A percentile compares a stretch with the other conserved stretches of the same genome.
These are phyloP conservation scores for Neonectria punicea DNA, from an alignment of 2,329 filamentous ascomycete genomes.

Conservation along the genomic window DNA sequence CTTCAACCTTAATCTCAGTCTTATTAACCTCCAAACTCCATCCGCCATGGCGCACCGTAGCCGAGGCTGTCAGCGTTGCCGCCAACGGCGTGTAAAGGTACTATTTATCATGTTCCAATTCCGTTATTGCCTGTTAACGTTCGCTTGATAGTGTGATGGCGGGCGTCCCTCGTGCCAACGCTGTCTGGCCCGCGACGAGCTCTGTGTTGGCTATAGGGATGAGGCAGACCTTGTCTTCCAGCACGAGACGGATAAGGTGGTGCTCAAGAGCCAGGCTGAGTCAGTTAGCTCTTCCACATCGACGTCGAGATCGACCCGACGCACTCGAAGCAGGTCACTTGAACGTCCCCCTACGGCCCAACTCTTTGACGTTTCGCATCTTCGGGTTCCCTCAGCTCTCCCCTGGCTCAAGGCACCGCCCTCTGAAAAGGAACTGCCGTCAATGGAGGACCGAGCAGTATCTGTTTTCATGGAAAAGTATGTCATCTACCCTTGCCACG, in stretches of 20 bases:
- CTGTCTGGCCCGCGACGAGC: slow-evolving; percentile 54
- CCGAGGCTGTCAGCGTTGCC: background rate
- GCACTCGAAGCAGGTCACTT: slow-evolving; percentile 29
- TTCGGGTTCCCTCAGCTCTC: slow-evolving; percentile 17
- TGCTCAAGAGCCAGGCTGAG: slow-evolving; percentile 36
- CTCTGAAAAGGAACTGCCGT: background rate
- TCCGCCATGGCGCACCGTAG: background rate
- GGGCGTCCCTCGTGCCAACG: slow-evolving; percentile 44
- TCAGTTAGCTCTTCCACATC: slow-evolving; percentile 25
- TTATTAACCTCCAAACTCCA: background rate
- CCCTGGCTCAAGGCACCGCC: slow-evolving; percentile 40
- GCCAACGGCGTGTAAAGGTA: background rate
- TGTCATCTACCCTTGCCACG: slow-evolving; percentile 50
- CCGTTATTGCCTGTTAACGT: background rate
- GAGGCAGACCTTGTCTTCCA: slow-evolving; percentile 53
- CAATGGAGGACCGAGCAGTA: slow-evolving; percentile 44
- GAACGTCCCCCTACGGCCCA: slow-evolving; percentile 18
- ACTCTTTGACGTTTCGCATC: background rate
- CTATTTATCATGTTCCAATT: background rate
- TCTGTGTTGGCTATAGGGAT: slow-evolving; percentile 32
- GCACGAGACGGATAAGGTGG: slow-evolving; percentile 53
- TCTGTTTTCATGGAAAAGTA: slow-evolving; percentile 51
- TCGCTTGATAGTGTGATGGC: background rate
- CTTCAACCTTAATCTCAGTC: background rate
- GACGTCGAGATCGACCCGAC: background rate